phyloP scores from a whole-genome alignment of 768 basidiomycete genomes.

The Suillus discolor region DNA sequence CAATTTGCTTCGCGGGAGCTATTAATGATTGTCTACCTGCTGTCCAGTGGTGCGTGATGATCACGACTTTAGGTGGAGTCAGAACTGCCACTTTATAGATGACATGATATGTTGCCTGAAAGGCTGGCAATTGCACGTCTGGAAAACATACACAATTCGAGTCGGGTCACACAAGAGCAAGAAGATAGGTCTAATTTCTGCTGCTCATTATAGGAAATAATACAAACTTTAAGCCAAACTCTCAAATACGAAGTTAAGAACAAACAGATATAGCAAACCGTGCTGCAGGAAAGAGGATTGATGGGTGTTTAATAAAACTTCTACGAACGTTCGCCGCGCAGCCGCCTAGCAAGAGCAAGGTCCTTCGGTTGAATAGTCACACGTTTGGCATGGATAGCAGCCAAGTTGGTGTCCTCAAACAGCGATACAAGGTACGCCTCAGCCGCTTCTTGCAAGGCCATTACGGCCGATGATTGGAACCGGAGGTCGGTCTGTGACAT shows the following conservation, averaged over 20 bases:
- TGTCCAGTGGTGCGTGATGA: not conserved
- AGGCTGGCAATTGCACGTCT: not conserved
- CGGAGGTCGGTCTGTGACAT: slow-evolving; percentile 67
- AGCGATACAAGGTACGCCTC: slow-evolving; percentile 83
- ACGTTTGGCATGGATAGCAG: slow-evolving; percentile 82
- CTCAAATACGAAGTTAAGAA: not conserved
- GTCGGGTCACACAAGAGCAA: not conserved
- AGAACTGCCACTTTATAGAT: not conserved
- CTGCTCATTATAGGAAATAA: not conserved
- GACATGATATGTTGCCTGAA: not conserved
- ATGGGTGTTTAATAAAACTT: not conserved
- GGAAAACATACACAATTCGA: not conserved
- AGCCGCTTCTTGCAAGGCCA: slow-evolving; percentile 85
- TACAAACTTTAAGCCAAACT: not conserved
- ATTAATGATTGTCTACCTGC: not conserved
- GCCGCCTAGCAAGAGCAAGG: slow-evolving; percentile 72
- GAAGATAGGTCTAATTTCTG: not conserved
- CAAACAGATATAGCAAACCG: not conserved
- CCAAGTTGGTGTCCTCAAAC: slow-evolving; percentile 81
- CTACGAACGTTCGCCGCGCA: slow-evolving; percentile 78
- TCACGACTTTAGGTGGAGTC: not conserved
- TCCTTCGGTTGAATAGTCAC: slow-evolving; percentile 82
- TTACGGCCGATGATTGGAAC: slow-evolving; percentile 89
- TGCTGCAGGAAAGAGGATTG: not conserved
- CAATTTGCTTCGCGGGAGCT: slow-evolving; percentile 77